Evolutionary conservation across 2,329 filamentous ascomycete genomes (phyloP).

Genomic region (Diaporthe destruens): DNA sequence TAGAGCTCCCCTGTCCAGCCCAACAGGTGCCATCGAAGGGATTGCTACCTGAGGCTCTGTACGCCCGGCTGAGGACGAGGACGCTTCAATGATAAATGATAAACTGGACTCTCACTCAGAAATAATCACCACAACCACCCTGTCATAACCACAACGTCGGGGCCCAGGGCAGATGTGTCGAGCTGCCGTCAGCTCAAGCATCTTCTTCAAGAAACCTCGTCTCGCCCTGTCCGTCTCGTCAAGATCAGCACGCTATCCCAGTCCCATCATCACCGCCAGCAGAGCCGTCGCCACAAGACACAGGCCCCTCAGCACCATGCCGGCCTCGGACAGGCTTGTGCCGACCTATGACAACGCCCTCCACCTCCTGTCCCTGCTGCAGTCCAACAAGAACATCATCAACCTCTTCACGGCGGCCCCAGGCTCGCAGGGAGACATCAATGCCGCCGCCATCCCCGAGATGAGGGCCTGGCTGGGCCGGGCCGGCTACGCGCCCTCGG

Average conservation of each 20-base stretch:
- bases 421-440: constrained; percentile 66
- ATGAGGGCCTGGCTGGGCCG: constrained; percentile 83
- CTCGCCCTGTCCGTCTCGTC: neutral
- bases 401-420: constrained; percentile 61
- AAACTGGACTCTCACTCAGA: neutral
- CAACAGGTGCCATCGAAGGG: constrained; percentile 6
- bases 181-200: constrained; percentile 10
- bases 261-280: neutral
- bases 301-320: constrained; percentile 28
- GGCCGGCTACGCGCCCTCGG: constrained; percentile 74
- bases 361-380: constrained; percentile 78
- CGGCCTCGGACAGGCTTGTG: constrained; percentile 44
- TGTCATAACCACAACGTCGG: neutral
- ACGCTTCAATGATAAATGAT: neutral
- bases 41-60: constrained; percentile 24
- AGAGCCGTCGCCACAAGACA: neutral
- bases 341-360: constrained; percentile 76
- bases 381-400: constrained; percentile 80
- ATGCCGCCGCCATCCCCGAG: constrained; percentile 82
- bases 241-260: neutral
- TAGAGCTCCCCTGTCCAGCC: constrained; percentile 14
- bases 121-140: neutral
- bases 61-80: neutral
- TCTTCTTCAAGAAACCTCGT: constrained; percentile 17
- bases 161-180: constrained; percentile 30